Evolutionary conservation across 2,329 filamentous ascomycete genomes (phyloP).

Genomic region (Sclerotiophoma versabilis): DNA sequence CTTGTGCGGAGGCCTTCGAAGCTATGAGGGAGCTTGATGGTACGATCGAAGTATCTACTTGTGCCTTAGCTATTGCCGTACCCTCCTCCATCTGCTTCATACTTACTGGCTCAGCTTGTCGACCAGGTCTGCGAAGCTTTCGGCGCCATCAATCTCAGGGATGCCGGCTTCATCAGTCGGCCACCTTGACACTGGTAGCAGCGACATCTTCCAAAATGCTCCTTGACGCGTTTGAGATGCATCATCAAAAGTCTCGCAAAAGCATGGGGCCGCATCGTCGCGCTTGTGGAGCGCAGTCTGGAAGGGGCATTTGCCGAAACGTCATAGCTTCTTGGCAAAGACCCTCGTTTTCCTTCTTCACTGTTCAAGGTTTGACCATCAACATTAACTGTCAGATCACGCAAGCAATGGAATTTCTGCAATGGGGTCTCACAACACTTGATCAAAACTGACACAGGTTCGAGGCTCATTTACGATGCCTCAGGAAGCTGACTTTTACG

Average conservation of each 20-base stretch:
- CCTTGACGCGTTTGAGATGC: slow-evolving; percentile 6
- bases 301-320: slow-evolving; percentile 8
- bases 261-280: slow-evolving; percentile 10
- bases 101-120: slow-evolving; percentile 66
- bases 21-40: slow-evolving; percentile 69
- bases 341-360: slow-evolving; percentile 5
- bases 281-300: slow-evolving; percentile 12
- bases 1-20: slow-evolving; percentile 78
- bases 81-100: not conserved
- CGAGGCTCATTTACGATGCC: slow-evolving; percentile 21
- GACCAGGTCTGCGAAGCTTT: slow-evolving; percentile 69
- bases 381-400: not conserved
- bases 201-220: slow-evolving; percentile 32
- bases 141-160: slow-evolving; percentile 64
- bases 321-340: slow-evolving; percentile 26
- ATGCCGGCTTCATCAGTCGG: slow-evolving; percentile 49
- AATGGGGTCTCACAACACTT: not conserved
- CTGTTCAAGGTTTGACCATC: not conserved
- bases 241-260: slow-evolving; percentile 15
- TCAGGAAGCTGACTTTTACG: slow-evolving; percentile 32
- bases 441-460: not conserved
- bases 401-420: not conserved
- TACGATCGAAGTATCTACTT: slow-evolving; percentile 58
- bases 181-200: slow-evolving; percentile 40
- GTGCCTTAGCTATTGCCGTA: slow-evolving; percentile 23